Evolutionary conservation across 805 yeast species (phyloP).

Genomic region (Spathaspora hagerdaliae): DNA sequence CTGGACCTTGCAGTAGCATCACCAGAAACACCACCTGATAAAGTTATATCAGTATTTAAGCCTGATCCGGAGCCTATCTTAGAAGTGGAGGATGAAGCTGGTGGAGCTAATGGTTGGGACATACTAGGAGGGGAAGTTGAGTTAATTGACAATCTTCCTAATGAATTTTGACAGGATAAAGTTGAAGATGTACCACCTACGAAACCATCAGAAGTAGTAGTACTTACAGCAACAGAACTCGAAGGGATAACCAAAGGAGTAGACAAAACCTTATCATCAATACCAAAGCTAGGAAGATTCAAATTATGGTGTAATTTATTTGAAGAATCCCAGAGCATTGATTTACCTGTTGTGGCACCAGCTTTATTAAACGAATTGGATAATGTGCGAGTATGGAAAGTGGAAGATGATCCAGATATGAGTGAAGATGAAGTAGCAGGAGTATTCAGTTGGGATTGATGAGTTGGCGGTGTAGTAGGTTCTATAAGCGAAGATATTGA

Average conservation of each 20-base stretch:
- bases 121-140: background rate
- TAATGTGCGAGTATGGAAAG: conserved; percentile 4
- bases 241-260: conserved; percentile 5
- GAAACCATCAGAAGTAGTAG: background rate
- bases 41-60: background rate
- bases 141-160: background rate
- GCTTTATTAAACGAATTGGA: background rate
- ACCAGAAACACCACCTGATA: background rate
- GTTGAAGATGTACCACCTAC: background rate
- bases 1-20: background rate
- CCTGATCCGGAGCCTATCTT: background rate
- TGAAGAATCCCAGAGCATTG: conserved; percentile 27
- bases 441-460: conserved; percentile 2
- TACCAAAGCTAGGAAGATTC: conserved; percentile 23
- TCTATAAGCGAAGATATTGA: conserved; percentile 44
- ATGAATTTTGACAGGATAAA: background rate
- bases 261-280: conserved; percentile 13
- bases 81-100: background rate
- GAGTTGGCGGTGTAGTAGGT: conserved; percentile 48
- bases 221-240: background rate
- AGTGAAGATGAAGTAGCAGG: conserved; percentile 4
- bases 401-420: conserved; percentile 2
- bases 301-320: conserved; percentile 22
- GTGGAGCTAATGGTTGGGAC: background rate
- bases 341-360: conserved; percentile 10